Evolutionary conservation across 495 filamentous ascomycete genomes (phyloP), one percentile per base, ranked within the genome.

Genomic region (Penicillium psychrofluorescens): DNA sequence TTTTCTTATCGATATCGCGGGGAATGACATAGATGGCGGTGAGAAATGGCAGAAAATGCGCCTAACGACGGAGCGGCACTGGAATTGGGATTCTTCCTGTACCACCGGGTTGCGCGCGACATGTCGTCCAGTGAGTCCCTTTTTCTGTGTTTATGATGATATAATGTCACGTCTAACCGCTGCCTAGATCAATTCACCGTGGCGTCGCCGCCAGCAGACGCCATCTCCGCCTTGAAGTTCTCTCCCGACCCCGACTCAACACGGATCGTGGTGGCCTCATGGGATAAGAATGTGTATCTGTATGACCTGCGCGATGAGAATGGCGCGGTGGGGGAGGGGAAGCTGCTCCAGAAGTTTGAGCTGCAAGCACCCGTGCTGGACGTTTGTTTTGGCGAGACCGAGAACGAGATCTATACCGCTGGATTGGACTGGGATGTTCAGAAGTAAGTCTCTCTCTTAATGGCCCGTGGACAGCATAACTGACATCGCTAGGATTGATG

Each of bases 241-340:
- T 85, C 88, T 31, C 86, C 88, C 35, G 69, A 76, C 16, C 72
- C 83, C 10, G 48, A 70, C 40, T 74, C 76, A 11, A 83, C 77
- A 36, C 77, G 79, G 41, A 74, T 98, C 29, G 79, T 95, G 28
- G 89, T 89, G 55, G 85, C 91, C 8, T 98, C 91, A 43, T 98
- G 92, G 92, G 92, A 96, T 64, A 87, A 81, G 64, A 76, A 86
- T 62, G 80, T 94, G 16, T 95, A 95, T 64, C 77, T 95, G 35
- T 98, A 98, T 72, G 85, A 95, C 55, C 75, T 77, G 42, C 73
- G 76, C 48, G 71, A 75, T 36, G 79, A 82, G 33, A 76, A 79
- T 46, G 79, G 77, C 8, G 44, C 28, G 32, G 48, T 68, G 31
- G 78, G 76, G 13, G 74, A 79, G 43, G 79, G 77, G 5, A 71